Percentiles rank a stretch among this genome's conserved stretches.
Evolutionary conservation across 2,329 filamentous ascomycete species (phyloP).

Genomic region (Diaporthe caulivora): DNA sequence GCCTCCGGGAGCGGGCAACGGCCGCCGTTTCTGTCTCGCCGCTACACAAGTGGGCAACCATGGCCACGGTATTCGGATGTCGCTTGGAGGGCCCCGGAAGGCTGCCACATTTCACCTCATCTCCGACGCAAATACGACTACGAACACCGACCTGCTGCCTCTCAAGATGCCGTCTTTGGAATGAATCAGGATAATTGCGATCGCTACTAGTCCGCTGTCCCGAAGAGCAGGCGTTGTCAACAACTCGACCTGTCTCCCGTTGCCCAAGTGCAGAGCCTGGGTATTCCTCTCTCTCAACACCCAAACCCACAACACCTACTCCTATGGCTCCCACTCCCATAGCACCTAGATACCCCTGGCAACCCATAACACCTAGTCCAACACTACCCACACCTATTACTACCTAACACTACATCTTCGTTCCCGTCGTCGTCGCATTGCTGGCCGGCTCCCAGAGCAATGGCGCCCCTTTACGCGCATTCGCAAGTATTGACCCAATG

Average conservation of each 20-base stretch:
- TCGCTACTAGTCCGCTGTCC: neutral
- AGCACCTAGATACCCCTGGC: no score
- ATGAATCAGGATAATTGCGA: slow-evolving; percentile 15
- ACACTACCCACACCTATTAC: no score
- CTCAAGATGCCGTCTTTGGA: neutral
- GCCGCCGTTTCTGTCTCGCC: slow-evolving; percentile 16
- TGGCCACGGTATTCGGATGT: slow-evolving; percentile 15
- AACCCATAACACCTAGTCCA: no score
- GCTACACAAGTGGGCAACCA: neutral
- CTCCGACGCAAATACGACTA: slow-evolving; percentile 1
- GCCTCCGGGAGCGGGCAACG: neutral
- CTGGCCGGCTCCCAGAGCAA: neutral
- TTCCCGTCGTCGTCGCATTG: neutral
- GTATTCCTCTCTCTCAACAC: no score
- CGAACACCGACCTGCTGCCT: neutral
- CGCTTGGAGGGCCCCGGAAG: slow-evolving; percentile 19
- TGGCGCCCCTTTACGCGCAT: slow-evolving; percentile 4
- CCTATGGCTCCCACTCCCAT: no score
- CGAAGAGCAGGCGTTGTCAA: neutral
- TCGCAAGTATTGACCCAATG: slow-evolving; percentile 1
- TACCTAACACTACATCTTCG: no score
- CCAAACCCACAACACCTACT: no score
- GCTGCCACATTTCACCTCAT: neutral
- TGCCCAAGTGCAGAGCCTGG: neutral
- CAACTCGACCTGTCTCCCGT: no score